A percentile compares a stretch with the other conserved stretches of the same genome.
phyloP scores from a whole-genome alignment of 1,139 yeast species.

The Hemisphaericaspora lyxosophila region DNA sequence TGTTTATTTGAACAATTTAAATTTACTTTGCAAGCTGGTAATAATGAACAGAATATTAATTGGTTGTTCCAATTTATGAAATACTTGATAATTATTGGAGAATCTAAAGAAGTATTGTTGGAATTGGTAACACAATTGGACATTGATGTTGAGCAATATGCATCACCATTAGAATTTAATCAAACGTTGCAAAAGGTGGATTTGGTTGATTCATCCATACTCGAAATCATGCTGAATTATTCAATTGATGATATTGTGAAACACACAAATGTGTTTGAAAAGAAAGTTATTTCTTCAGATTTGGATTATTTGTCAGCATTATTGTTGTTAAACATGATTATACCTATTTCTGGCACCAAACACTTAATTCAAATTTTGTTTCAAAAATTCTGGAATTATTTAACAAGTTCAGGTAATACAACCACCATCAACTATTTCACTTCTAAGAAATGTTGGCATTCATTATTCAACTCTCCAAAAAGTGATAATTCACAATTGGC shows the following conservation, averaged over 20 bases:
- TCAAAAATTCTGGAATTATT: slow-evolving; percentile 44
- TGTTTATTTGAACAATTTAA: slow-evolving; percentile 73
- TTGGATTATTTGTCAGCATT: slow-evolving; percentile 50
- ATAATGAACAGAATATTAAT: slow-evolving; percentile 23
- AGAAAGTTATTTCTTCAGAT: slow-evolving; percentile 40
- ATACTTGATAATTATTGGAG: slow-evolving; percentile 54
- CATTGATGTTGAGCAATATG: slow-evolving; percentile 5
- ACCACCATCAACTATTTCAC: slow-evolving; percentile 17
- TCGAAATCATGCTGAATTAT: slow-evolving; percentile 14
- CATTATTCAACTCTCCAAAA: slow-evolving; percentile 5
- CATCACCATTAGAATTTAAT: slow-evolving; percentile 4
- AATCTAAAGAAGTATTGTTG: slow-evolving; percentile 29
- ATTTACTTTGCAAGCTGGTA: slow-evolving; percentile 40
- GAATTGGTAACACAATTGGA: slow-evolving; percentile 12
- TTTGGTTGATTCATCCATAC: slow-evolving; percentile 13
- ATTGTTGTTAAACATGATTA: slow-evolving; percentile 31
- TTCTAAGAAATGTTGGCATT: slow-evolving; percentile 19
- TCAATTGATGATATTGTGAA: slow-evolving; percentile 21
- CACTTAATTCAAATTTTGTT: slow-evolving; percentile 21
- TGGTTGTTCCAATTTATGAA: slow-evolving; percentile 57
- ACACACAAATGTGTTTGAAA: slow-evolving; percentile 13
- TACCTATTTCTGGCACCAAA: slow-evolving; percentile 9
- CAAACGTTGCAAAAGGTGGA: slow-evolving; percentile 1
- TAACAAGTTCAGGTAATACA: slow-evolving; percentile 17
- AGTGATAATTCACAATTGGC: slow-evolving; percentile 6